Base-by-base conservation (phyloP, 1,139 yeast species). In the Candida tetrigidarum region DNA sequence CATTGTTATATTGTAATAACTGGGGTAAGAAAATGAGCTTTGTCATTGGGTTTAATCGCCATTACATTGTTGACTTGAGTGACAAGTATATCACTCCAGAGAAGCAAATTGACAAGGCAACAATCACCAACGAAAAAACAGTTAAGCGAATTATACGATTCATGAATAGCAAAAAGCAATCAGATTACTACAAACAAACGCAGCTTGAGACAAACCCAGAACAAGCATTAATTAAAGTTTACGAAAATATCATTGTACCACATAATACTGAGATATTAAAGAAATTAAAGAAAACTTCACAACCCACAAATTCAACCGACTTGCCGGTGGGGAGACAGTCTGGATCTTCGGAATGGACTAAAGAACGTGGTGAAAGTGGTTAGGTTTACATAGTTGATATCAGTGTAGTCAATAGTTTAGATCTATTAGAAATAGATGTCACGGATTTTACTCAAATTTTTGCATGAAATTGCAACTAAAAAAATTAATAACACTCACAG, bases 11-110 rank as follows among this genome's bases (percentile, higher is more conserved):
- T 57, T 79, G 84, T 41, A 74, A 78, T 33, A 96, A 96, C 38
- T 92, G 98, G 98, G 96, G 95, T 33, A 92, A 92, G 67, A 80
- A 80, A 50, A 92, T 92, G 98, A 86, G 96, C 43, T 89, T 87
- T 66, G 87, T 84, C 3, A 66, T 92, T 46, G 97, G 88, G 0
- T 75, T 86, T 47, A 78, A 83, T 36, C 72, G 70, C 28, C 72
- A 72, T 34, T 90, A 89, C 30, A 73, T 84, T 3, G 60, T 71
- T 5, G 97, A 92, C 61, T 83, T 92, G 38, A 80, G 92, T 28
- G 62, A 66, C 7, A 80, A 90, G 50, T 92, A 92, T 54, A 80
- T 90, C 35, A 71, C 83, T 4, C 69, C 74, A 8, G 61, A 67
- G 1, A 76, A 76, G 50, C 73, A 68, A 27, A 66, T 90, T 5